Evolutionary conservation across 1,139 yeast genomes (phyloP).

Genomic region (Kodamaea ohmeri): DNA sequence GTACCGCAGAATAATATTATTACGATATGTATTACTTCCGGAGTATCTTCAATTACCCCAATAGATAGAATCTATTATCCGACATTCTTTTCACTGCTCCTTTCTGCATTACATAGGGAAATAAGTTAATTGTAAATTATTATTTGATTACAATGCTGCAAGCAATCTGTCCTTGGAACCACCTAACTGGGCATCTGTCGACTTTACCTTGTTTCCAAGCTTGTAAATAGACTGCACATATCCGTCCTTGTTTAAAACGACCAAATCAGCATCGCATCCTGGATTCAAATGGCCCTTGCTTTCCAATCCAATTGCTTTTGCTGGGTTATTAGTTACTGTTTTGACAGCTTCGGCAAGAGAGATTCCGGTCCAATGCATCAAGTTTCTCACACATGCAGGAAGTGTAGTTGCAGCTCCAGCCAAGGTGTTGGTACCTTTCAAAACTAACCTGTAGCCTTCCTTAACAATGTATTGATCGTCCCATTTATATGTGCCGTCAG

Average conservation of each 20-base stretch:
- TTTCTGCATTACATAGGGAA: too few relatives aligned
- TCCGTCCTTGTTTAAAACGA: constrained; percentile 46
- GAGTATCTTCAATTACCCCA: too few relatives aligned
- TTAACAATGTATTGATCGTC: constrained; percentile 49
- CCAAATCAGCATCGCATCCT: constrained; percentile 62
- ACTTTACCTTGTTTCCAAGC: constrained; percentile 39
- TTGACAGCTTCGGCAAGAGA: constrained; percentile 54
- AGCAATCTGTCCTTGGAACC: constrained; percentile 11
- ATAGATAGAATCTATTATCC: too few relatives aligned
- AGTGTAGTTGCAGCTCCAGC: constrained; percentile 65
- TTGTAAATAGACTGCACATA: constrained; percentile 51
- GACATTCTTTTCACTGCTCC: too few relatives aligned
- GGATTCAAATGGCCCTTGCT: constrained; percentile 51
- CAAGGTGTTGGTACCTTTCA: constrained; percentile 58
- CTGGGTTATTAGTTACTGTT: constrained; percentile 59
- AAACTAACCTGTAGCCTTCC: constrained; percentile 45
- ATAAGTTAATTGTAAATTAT: background rate
- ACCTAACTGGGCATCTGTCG: constrained; percentile 12
- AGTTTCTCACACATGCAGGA: constrained; percentile 53
- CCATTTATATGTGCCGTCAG: constrained; percentile 52
- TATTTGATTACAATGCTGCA: constrained; percentile 5
- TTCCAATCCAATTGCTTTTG: constrained; percentile 45
- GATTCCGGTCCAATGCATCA: constrained; percentile 51
- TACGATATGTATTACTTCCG: too few relatives aligned
- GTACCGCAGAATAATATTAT: too few relatives aligned